Evolutionary conservation across 1,139 yeast genomes (phyloP), one percentile per base, ranked within the genome.

Genomic region (Scheffersomyces lignicola): DNA sequence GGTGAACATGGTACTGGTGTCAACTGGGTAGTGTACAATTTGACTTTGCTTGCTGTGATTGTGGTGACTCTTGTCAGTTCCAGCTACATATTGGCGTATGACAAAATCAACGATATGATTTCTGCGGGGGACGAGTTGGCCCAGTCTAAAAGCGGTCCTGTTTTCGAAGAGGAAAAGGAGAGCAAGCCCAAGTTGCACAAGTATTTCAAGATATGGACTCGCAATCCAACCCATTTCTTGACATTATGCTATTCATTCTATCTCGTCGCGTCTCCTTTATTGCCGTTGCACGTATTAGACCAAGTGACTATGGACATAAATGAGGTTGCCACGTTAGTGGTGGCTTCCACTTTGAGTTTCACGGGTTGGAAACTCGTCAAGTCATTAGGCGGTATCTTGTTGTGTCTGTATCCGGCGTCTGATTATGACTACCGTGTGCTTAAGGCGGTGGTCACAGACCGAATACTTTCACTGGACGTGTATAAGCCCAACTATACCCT

Each of bases 201-300:
- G 12, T 24, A 46, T 9, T 27, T 42, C 14, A 33, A 37, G 4
- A 38, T 42, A 7, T 47, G 55, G 43, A 49, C 73, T 32, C 72
- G 69, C 38, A 78, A 76, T 47, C 88, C 90, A 2, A 78, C 87
- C 0, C 81, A 80, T 46, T 52, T 78, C 24, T 63, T 83, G 35
- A 83, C 95, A 0, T 54, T 83, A 20, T 46, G 73, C 2, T 83
- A 81, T 48, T 65, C 87, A 0, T 20, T 48, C 3, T 69, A 59
- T 35, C 51, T 71, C 12, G 48, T 61, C 33, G 31, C 57, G 1
- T 48, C 58, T 7, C 76, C 76, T 1, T 24, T 62, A 50, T 34
- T 69, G 2, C 69, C 73, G 1, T 50, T 47, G 10, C 41, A 51
- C 18, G 38, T 55, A 49, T 56, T 49, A 45, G 42, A 62, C n/a